Base-by-base conservation (phyloP, 257 asterid genomes). In the Plantago elongata region DNA sequence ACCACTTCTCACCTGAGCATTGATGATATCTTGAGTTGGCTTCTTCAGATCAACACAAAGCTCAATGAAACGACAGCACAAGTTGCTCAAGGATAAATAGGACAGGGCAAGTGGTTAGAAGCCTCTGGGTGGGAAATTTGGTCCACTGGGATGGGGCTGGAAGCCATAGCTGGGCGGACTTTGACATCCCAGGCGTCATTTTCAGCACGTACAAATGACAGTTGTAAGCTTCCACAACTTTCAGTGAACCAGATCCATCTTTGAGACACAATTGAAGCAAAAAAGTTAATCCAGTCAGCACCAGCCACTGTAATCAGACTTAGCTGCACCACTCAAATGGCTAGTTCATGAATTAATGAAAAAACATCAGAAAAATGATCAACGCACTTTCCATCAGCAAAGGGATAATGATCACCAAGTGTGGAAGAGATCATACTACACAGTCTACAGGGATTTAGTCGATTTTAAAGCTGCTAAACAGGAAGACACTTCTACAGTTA, bases 241-340 rank as follows among this genome's bases (percentile, higher is more conserved):
- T 29, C 59, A 54, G 40, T 54, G 43, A 27, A 37, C 38, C 29
- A 38, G 15, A 14, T 15, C 15, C 62, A 38, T 45, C 48, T 57
- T 57, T n/a, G 62, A n/a, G 27, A 38, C 9, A 6, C 17, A 14
- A 9, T 9, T n/a, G 38, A 40, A 57, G 49, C 13, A 45, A 22
- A 57, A 57, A 37, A 13, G 48, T 13, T 9, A 34, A 57, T 22
- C 45, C 13, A 14, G 14, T 57, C 62, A 57, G 29, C 62, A 9
- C 48, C 62, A 57, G 61, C 44, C 44, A 16, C n/a, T 37, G 61
- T 27, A 57, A 57, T 57, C 48, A n/a, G 34, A 38, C 11, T 45
- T 42, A 38, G 46, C 46, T 45, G 15, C 15, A 47, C 13, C 51
- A 47, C 51, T 34, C 40, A 34, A 7, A 34, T 34, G 15, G 7